Evolutionary conservation across 2,329 filamentous ascomycete species (phyloP), one percentile per base, ranked within the genome.

Genomic region (Venturia asperata): DNA sequence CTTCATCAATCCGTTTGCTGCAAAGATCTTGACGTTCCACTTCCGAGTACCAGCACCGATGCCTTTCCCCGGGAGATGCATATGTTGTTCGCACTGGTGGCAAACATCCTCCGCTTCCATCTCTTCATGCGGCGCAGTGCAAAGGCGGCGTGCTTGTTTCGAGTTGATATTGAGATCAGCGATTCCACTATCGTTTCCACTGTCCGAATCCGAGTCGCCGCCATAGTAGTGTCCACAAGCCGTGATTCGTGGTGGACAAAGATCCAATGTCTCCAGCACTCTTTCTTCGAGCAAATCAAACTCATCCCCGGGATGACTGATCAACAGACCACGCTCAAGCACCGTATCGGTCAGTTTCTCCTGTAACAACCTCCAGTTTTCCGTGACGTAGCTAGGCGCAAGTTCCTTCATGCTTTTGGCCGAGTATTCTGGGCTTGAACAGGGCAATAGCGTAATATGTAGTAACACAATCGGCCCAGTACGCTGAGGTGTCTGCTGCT

Each of bases 1-100:
- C 66, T 87, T 85, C 91, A 99, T 96, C 61, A 97, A 79, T 0
- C 94, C 94, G 75, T 97, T 99, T 63, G 92, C 93, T 0, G 94
- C 94, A 72, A 93, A 99, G 0, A 97, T 87, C 72, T 92, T 94
- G 74, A 97, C 83, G 39, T 87, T 84, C 80, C 91, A 94, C 61
- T 86, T 80, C 70, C 83, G 84, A 65, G 79, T 74, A 10, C 74
- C 76, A 6, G 68, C 69, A 41, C 74, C 75, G 11, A 74, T 68
- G 15, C 74, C 77, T 60, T 70, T 68, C 19, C 74, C 72, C 5
- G 72, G 72, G 63, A 70, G 71, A 66, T 74, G 75, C 61, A 80
- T 68, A 30, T 73, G 73, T 30, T 72, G 71, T 45, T 74, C 71
- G 68, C 82, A 85, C 65, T 84, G 82, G 0, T 75, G 74, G 70